Evolutionary conservation across 345 rosid species (phyloP).

Genomic region (Bruguiera gymnorhiza): DNA sequence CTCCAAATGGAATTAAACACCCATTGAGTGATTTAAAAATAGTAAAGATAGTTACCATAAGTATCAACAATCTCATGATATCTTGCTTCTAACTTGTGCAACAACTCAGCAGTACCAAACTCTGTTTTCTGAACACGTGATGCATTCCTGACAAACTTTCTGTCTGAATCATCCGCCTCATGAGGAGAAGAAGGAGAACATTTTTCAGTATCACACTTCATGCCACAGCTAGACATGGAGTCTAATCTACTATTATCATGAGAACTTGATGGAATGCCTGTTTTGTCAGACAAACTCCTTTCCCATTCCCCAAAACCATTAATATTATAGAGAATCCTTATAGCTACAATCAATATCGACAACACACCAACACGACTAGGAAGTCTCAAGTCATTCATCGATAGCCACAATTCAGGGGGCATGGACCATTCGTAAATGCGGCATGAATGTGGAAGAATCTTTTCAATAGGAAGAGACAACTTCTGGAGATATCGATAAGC

Average conservation of each 20-base stretch:
- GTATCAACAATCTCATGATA: conserved; percentile 26
- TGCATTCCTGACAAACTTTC: conserved; percentile 18
- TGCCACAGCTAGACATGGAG: conserved; percentile 10
- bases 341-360: conserved; percentile 56
- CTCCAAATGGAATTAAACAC: not conserved
- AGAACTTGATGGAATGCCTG: conserved; percentile 16
- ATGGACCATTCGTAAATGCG: conserved; percentile 58
- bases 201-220: conserved; percentile 13
- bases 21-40: not conserved
- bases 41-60: conserved; percentile 28
- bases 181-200: conserved; percentile 22
- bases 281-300: conserved; percentile 31
- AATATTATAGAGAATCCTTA: conserved; percentile 54
- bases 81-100: conserved; percentile 45
- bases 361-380: conserved; percentile 63
- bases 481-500: conserved; percentile 53
- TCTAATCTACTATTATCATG: conserved; percentile 17
- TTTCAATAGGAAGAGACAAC: conserved; percentile 51
- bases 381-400: conserved; percentile 52
- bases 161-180: conserved; percentile 27
- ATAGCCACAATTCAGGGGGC: conserved; percentile 77
- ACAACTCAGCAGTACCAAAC: conserved; percentile 41
- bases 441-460: conserved; percentile 54
- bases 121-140: conserved; percentile 22
- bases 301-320: conserved; percentile 76